A percentile compares a stretch with the other conserved stretches of the same genome.
Conservation (phyloP, 2,329 filamentous ascomycete species). For the Didymosphaeria variabile region DNA sequence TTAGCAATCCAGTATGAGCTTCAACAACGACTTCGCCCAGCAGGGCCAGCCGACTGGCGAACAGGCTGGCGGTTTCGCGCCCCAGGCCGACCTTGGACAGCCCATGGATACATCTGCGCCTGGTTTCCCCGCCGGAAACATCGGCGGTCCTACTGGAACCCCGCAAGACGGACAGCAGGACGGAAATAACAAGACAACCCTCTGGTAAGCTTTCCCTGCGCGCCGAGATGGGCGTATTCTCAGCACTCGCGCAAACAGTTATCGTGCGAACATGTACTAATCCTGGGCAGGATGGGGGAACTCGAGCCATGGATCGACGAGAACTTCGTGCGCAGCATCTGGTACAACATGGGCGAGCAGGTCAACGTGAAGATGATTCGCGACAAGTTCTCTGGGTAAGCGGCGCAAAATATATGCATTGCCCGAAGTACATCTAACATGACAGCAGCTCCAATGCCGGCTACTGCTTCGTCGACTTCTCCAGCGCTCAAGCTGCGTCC, state of each 20-base stretch:
- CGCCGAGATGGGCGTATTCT: slow-evolving; percentile 3
- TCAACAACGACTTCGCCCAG: slow-evolving; percentile 71
- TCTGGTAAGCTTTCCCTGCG: slow-evolving; percentile 54
- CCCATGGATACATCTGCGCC: slow-evolving; percentile 63
- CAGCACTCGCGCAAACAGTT: background rate
- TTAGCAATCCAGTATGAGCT: slow-evolving; percentile 64
- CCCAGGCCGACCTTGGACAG: slow-evolving; percentile 65
- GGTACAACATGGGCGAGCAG: slow-evolving; percentile 89
- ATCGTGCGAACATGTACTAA: slow-evolving; percentile 28
- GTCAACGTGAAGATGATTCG: slow-evolving; percentile 99
- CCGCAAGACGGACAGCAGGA: slow-evolving; percentile 49
- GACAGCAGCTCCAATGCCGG: slow-evolving; percentile 89
- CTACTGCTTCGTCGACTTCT: slow-evolving; percentile 98
- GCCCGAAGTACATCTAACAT: slow-evolving; percentile 38
- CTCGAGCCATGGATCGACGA: slow-evolving; percentile 99
- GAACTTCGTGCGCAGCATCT: slow-evolving; percentile 96
- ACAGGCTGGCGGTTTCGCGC: slow-evolving; percentile 56
- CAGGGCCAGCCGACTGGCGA: slow-evolving; percentile 66
- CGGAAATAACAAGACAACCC: slow-evolving; percentile 60
- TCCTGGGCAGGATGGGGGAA: slow-evolving; percentile 86
- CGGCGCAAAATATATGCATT: slow-evolving; percentile 22
- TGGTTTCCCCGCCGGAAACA: slow-evolving; percentile 61
- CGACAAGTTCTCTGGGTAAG: slow-evolving; percentile 96
- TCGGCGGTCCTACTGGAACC: slow-evolving; percentile 51
- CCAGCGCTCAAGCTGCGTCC: slow-evolving; percentile 80